Percentiles rank a stretch among this genome's conserved stretches.
Evolutionary conservation across 352 stramenopile species (phyloP).

Genomic region (Pythium aristosporum): DNA sequence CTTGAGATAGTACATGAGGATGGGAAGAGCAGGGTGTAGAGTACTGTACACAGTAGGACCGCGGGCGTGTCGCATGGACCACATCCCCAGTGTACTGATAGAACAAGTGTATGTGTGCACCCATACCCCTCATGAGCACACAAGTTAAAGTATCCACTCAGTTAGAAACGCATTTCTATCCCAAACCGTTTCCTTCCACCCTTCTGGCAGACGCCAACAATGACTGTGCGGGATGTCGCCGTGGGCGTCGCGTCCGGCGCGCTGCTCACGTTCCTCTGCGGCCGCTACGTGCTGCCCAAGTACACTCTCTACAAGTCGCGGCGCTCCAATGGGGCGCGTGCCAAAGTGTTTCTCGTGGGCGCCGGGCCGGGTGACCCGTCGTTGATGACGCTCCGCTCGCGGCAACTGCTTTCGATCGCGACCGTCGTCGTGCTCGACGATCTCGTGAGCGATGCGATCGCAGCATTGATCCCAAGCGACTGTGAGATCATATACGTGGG

Average conservation of each 20-base stretch:
- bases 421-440: constrained; percentile 66
- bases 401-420: constrained; percentile 43
- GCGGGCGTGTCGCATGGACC: not conserved
- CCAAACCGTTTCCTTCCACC: not conserved
- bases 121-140: not conserved
- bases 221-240: constrained; percentile 41
- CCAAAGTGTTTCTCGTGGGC: constrained; percentile 65
- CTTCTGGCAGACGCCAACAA: not conserved
- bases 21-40: not conserved
- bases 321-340: constrained; percentile 16
- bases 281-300: constrained; percentile 33
- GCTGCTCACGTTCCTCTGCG: constrained; percentile 37
- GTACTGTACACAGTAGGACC: too few species aligned
- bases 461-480: constrained; percentile 48
- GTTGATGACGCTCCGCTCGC: constrained; percentile 58
- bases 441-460: constrained; percentile 58
- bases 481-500: constrained; percentile 68
- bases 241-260: constrained; percentile 45
- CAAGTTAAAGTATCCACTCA: not conserved
- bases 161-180: constrained; percentile 14
- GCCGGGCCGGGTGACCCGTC: constrained; percentile 54
- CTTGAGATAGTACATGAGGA: not conserved
- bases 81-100: not conserved
- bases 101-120: not conserved
- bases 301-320: constrained; percentile 32